Percentiles rank a stretch among this genome's conserved stretches.
Conservation (phyloP, 2,329 filamentous ascomycete genomes). For the Rhynchosporium graminicola region DNA sequence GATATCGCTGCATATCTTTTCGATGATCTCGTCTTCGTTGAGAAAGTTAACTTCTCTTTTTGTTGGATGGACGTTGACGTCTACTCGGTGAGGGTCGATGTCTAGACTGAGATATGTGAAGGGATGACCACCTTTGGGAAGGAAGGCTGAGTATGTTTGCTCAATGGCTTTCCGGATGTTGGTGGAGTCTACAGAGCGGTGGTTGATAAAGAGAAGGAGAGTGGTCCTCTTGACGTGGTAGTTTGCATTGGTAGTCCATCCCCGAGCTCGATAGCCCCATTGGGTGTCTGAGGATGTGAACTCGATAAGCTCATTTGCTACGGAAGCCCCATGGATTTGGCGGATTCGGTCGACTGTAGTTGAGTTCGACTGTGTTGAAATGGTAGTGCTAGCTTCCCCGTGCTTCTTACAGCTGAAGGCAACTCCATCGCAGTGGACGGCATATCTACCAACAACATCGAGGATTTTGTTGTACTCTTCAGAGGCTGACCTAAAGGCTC, state of each 20-base stretch:
- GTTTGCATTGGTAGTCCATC: slow-evolving; percentile 88
- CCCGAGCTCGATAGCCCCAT: slow-evolving; percentile 81
- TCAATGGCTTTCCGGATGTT: slow-evolving; percentile 88
- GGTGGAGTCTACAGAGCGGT: slow-evolving; percentile 87
- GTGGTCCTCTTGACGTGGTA: slow-evolving; percentile 89
- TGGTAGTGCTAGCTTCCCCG: slow-evolving; percentile 79
- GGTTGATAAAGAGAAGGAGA: slow-evolving; percentile 92
- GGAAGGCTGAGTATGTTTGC: slow-evolving; percentile 81
- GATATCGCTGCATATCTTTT: slow-evolving; percentile 79
- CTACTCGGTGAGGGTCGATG: slow-evolving; percentile 87
- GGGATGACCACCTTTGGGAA: slow-evolving; percentile 92
- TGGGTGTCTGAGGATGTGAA: slow-evolving; percentile 71
- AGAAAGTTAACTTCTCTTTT: slow-evolving; percentile 97
- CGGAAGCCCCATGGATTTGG: slow-evolving; percentile 79
- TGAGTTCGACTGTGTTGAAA: slow-evolving; percentile 75
- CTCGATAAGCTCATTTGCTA: slow-evolving; percentile 85
- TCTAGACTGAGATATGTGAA: slow-evolving; percentile 92
- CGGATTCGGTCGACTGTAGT: slow-evolving; percentile 80
- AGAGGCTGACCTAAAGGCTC: slow-evolving; percentile 85
- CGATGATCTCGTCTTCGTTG: slow-evolving; percentile 95
- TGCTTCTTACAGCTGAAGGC: slow-evolving; percentile 97
- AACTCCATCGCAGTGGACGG: slow-evolving; percentile 87
- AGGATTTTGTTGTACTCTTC: slow-evolving; percentile 99
- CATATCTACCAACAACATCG: slow-evolving; percentile 90
- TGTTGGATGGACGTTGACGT: slow-evolving; percentile 97